phyloP scores from a whole-genome alignment of 768 basidiomycete species.

The Baorangia bicolor region DNA sequence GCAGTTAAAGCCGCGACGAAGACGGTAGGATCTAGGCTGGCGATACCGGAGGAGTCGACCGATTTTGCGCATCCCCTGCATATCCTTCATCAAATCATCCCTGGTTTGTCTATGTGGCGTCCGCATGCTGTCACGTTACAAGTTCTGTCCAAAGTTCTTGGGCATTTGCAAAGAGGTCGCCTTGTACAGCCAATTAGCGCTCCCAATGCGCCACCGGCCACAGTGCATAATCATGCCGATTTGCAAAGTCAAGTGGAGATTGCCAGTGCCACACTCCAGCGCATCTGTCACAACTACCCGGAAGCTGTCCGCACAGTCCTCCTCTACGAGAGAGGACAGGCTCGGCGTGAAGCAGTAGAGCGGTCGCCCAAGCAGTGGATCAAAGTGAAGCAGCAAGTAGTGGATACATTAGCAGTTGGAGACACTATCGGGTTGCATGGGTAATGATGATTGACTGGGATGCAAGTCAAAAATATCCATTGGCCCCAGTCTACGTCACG shows the following conservation, averaged over 20 bases:
- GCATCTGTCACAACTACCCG: conserved; percentile 53
- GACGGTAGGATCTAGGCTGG: conserved; percentile 13
- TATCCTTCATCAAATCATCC: conserved; percentile 60
- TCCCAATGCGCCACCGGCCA: conserved; percentile 21
- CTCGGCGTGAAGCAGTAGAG: conserved; percentile 19
- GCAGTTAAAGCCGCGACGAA: conserved; percentile 21
- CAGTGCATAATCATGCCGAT: conserved; percentile 17
- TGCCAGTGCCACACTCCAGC: conserved; percentile 43
- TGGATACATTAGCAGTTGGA: conserved; percentile 27
- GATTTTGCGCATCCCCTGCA: conserved; percentile 62
- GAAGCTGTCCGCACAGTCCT: conserved; percentile 36
- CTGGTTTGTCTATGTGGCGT: conserved; percentile 64
- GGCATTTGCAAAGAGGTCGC: conserved; percentile 50
- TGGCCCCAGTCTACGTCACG: conserved; percentile 23
- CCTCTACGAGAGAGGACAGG: conserved; percentile 35
- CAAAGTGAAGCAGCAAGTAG: conserved; percentile 14
- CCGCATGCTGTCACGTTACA: conserved; percentile 54
- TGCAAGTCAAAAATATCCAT: conserved; percentile 12
- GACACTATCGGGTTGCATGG: conserved; percentile 20
- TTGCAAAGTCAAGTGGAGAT: conserved; percentile 25
- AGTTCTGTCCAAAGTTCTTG: conserved; percentile 46
- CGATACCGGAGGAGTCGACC: conserved; percentile 20
- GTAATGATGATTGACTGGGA: conserved; percentile 19
- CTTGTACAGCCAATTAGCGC: conserved; percentile 43
- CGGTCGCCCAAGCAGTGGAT: conserved; percentile 22